Base-by-base conservation (phyloP, 495 filamentous ascomycete genomes). In the Chaetomium fimeti region DNA sequence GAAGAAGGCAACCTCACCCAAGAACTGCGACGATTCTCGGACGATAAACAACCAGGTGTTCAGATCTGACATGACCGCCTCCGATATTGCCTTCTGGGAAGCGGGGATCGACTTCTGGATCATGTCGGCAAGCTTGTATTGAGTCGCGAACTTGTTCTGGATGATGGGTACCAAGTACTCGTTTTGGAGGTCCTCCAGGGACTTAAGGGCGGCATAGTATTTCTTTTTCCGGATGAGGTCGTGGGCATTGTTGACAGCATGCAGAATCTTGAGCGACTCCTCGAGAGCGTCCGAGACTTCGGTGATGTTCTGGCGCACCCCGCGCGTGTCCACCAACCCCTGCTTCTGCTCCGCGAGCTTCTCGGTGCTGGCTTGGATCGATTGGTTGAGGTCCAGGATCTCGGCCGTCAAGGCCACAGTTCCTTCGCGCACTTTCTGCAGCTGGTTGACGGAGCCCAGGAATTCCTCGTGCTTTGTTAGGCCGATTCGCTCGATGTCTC, bases 1-100 rank as follows among this genome's bases (percentile, higher is more conserved):
- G 70, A 92, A 97, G 72, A 99, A 92, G 25, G 94, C 92, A n/a
- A 99, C 89, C 75, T 98, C 93, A 4, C 94, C 94, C 25, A 99
- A 79, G 60, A 93, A 96, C 65, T 96, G 92, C 0, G 92, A 96
- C 40, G 92, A 95, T 74, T 98, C 95, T 62, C 95, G 87, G 64
- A 99, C 96, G 32, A 91, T 87, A 72, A 88, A 98, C n/a, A 99
- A 81, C 94, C 94, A 99, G 2, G 91, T 97, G 74, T 97, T 98
- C 42, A 99, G 76, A 76, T 99, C 94, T 2, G 86, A 88, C 95
- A 97, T 97, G 62, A 99, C 94, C 2, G 91, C 91, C 69, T 98
- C 93, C 3, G 93, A 92, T 61, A 99, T 96, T 29, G 93, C 86
- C 67, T 88, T 91, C 71, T 97, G 92, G 2, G 92, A 97, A 9